Evolutionary conservation across 2,329 filamentous ascomycete species (phyloP).

Genomic region (Cercospora sp.): DNA sequence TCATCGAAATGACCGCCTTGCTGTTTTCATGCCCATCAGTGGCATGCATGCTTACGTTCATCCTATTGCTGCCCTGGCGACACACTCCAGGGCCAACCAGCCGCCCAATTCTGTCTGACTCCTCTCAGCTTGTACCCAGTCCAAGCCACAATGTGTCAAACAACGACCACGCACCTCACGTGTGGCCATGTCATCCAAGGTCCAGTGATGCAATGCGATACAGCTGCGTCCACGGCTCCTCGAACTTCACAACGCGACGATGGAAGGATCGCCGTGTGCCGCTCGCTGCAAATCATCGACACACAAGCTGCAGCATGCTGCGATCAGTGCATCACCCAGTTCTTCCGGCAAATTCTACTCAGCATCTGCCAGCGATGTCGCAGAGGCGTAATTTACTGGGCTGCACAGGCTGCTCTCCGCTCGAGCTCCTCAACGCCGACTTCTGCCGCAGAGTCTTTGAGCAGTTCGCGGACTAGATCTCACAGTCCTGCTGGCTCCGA

Average conservation of each 20-base stretch:
- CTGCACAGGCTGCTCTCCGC: constrained; percentile 19
- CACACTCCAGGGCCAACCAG: too few relatives aligned
- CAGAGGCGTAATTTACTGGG: constrained; percentile 11
- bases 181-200: constrained; percentile 25
- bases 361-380: constrained; percentile 24
- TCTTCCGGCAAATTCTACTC: constrained; percentile 17
- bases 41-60: background rate
- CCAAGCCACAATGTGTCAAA: constrained; percentile 22
- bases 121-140: background rate
- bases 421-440: constrained; percentile 12
- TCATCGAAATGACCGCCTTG: background rate
- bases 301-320: constrained; percentile 24
- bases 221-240: constrained; percentile 3
- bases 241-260: constrained; percentile 19
- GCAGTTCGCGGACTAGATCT: background rate
- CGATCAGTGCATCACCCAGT: constrained; percentile 22
- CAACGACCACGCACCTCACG: constrained; percentile 22
- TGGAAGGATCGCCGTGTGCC: constrained; percentile 18
- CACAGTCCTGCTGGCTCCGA: background rate
- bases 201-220: constrained; percentile 22
- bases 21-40: background rate
- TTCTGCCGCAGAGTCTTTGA: background rate
- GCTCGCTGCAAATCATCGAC: constrained; percentile 3
- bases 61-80: too few relatives aligned
- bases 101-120: background rate